phyloP scores from a whole-genome alignment of 2,329 filamentous ascomycete genomes.

The Simplicillium aogashimaense region DNA sequence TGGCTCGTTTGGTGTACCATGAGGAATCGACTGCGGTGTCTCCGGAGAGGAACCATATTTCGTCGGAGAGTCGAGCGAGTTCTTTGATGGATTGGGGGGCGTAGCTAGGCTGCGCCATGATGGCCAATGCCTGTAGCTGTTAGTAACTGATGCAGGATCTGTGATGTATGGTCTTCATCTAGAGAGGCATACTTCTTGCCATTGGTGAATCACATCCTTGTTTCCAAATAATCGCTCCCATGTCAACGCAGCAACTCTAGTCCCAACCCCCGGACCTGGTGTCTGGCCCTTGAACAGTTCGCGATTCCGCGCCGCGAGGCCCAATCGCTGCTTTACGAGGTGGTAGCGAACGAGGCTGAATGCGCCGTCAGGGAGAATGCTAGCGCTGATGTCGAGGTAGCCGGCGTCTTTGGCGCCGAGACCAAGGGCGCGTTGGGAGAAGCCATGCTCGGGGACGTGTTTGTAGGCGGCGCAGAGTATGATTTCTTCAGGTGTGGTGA shows the following conservation, averaged over 20 bases:
- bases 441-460: constrained; percentile 75
- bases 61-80: constrained; percentile 74
- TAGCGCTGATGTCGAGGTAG: constrained; percentile 77
- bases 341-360: constrained; percentile 79
- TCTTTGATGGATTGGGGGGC: constrained; percentile 68
- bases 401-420: constrained; percentile 76
- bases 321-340: constrained; percentile 55
- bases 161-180: neutral
- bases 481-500: constrained; percentile 56
- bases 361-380: constrained; percentile 67
- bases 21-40: constrained; percentile 72
- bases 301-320: constrained; percentile 34
- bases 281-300: constrained; percentile 22
- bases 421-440: constrained; percentile 62
- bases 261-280: constrained; percentile 36
- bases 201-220: constrained; percentile 58
- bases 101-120: constrained; percentile 80
- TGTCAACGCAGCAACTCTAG: constrained; percentile 60
- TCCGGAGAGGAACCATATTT: constrained; percentile 81
- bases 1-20: constrained; percentile 68
- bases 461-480: constrained; percentile 75
- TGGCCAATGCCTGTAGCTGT: constrained; percentile 60
- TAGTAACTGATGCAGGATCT: neutral
- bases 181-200: constrained; percentile 65
- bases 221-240: constrained; percentile 74